Evolutionary conservation across 2,329 filamentous ascomycete genomes (phyloP).

Genomic region (Cladophialophora bantiana): DNA sequence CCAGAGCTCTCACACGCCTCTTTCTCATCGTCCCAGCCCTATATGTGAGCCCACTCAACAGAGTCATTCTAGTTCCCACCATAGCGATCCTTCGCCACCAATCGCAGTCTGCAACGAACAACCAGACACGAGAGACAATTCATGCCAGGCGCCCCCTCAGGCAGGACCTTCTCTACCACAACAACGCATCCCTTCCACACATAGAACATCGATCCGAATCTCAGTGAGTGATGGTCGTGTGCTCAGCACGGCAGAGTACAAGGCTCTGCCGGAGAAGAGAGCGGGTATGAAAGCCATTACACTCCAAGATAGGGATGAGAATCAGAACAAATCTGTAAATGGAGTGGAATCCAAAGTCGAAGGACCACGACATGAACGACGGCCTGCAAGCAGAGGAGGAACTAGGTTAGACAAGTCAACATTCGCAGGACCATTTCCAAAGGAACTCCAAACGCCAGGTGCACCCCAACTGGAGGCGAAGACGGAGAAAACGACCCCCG

Average conservation of each 20-base stretch:
- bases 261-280: slow-evolving; percentile 6
- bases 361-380: neutral
- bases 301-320: neutral
- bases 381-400: neutral
- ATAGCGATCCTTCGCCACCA: neutral
- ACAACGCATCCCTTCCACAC: too few species aligned
- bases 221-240: neutral
- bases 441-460: neutral
- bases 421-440: neutral
- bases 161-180: neutral
- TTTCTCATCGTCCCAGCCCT: neutral
- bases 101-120: neutral
- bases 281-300: neutral
- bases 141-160: neutral
- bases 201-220: neutral
- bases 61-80: neutral
- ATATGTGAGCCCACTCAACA: neutral
- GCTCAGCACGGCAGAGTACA: neutral
- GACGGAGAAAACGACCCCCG: neutral
- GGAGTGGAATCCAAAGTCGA: neutral
- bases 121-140: neutral
- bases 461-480: neutral
- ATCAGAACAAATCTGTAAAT: neutral
- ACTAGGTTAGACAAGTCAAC: neutral
- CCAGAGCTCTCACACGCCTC: neutral